phyloP scores from a whole-genome alignment of 345 rosid species.

The Gossypium turneri region DNA sequence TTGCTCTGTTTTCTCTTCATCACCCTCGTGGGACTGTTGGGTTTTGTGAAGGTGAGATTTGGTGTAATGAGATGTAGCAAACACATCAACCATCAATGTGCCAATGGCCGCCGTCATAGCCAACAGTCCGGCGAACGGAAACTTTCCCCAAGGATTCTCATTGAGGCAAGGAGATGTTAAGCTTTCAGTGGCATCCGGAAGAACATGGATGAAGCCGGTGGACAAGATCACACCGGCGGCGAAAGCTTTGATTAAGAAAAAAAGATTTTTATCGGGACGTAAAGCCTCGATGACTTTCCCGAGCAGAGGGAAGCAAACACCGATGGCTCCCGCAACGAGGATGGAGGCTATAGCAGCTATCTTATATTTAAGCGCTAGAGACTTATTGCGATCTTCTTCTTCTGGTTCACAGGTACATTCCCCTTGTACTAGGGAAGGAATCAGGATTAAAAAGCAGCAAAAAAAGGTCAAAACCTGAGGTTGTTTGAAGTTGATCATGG shows the following conservation, averaged over 20 bases:
- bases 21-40: not conserved
- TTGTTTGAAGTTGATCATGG: conserved; percentile 2
- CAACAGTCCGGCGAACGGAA: conserved; percentile 48
- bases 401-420: conserved; percentile 27
- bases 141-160: conserved; percentile 45
- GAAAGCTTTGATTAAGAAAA: conserved; percentile 47
- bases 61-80: conserved; percentile 38
- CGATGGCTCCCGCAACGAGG: conserved; percentile 42
- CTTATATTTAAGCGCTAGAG: conserved; percentile 35
- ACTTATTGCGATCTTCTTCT: not conserved
- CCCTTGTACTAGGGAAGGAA: conserved; percentile 18
- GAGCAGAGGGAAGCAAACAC: conserved; percentile 45
- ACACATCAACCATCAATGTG: conserved; percentile 47
- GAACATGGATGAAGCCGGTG: conserved; percentile 51
- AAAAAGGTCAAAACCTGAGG: not conserved
- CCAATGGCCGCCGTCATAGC: conserved; percentile 47
- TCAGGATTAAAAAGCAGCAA: not conserved
- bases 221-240: conserved; percentile 58
- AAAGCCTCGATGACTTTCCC: conserved; percentile 38
- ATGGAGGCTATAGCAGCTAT: conserved; percentile 42
- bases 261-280: conserved; percentile 38
- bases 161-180: conserved; percentile 45
- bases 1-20: conserved; percentile 19
- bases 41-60: conserved; percentile 7
- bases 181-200: conserved; percentile 47